Evolutionary conservation across 805 yeast genomes (phyloP), one percentile per base, ranked within the genome.

Genomic region (Ogataea ganodermae): DNA sequence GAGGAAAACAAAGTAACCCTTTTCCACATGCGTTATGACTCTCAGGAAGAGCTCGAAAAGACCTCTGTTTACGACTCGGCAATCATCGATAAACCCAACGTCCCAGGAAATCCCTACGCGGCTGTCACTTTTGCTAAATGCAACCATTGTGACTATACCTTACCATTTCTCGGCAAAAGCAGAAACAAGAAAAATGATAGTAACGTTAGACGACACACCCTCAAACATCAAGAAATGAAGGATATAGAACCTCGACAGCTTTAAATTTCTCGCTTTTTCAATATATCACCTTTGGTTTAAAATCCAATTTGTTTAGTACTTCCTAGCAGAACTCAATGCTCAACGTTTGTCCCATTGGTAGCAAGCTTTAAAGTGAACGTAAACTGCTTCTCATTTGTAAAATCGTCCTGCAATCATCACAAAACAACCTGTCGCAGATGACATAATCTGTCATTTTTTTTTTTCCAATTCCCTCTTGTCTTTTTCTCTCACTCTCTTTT

Each of bases 81-180:
- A 8, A 14, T 46, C 13, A 27, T 30, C 36, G 45, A 46, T 23
- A 41, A 41, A 14, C 21, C 30, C 16, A 44, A 45, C 6, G 42
- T 44, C 20, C 26, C 26, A 12, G 45, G 41, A 4, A 46, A 46
- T 17, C 49, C 49, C 4, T 46, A 46, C 22, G 42, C 28, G 21
- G 49, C 49, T n/a, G 23, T 46, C 23, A 46, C 49, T n/a, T 46
- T 24, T 35, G 49, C 45, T 10, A 33, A 40, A 22, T 46, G 49
- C 27, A 28, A 37, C 14, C 21, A 14, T 10, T 46, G 49, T 24
- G 31, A 21, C 10, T 30, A 40, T 16, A 43, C 20, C 6, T 27
- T 18, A 3, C 44, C 35, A 4, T 46, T 35, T n/a, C 10, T 40
- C 14, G 49, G 49, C 9, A 41, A 27, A 22, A 23, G 37, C 24